Evolutionary conservation across 2,329 filamentous ascomycete species (phyloP).

Genomic region (Penicillium sp.): DNA sequence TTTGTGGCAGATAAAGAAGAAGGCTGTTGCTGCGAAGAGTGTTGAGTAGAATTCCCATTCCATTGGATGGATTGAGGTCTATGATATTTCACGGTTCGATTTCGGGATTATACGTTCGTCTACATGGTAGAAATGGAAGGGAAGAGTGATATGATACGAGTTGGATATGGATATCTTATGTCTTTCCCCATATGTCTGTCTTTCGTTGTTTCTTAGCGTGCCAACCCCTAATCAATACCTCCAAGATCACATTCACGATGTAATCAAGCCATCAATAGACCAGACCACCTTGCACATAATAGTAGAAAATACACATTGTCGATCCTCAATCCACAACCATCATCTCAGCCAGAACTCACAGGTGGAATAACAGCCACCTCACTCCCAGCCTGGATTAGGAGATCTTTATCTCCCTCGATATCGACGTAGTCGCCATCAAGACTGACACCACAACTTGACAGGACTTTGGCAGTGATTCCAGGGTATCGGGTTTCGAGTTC

Average conservation of each 20-base stretch:
- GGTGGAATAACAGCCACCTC: conserved; percentile 49
- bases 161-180: background rate
- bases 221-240: no score
- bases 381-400: conserved; percentile 37
- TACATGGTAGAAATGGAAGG: background rate
- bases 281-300: conserved; percentile 9
- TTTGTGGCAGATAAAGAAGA: conserved; percentile 61
- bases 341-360: conserved; percentile 44
- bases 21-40: conserved; percentile 33
- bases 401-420: conserved; percentile 24
- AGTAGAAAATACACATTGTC: no score
- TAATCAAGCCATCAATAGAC: no score
- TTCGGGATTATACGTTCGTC: background rate
- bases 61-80: no score
- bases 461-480: conserved; percentile 39
- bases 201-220: background rate
- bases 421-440: conserved; percentile 46
- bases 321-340: no score
- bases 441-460: conserved; percentile 42
- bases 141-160: background rate
- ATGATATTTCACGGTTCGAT: no score
- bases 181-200: no score
- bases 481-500: conserved; percentile 42
- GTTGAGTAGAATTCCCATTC: conserved; percentile 13
- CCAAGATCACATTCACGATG: no score